phyloP scores from a whole-genome alignment of 441 rosid genomes.

The Brassica hybrid region DNA sequence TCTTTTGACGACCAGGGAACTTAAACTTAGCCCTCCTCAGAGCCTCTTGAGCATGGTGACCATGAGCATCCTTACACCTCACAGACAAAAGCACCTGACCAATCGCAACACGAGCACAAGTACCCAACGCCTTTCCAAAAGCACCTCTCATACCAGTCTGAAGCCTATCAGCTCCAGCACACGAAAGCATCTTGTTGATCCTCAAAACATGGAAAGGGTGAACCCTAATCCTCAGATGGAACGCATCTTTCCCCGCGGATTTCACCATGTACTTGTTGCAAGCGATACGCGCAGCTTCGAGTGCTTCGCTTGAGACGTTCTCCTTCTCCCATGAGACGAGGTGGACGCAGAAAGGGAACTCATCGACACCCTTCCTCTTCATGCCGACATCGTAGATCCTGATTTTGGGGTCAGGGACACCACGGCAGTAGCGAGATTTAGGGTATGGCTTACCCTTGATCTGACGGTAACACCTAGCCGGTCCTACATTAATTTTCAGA shows the following conservation, averaged over 20 bases:
- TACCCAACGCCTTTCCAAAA: slow-evolving; percentile 65
- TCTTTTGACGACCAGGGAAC: slow-evolving; percentile 97
- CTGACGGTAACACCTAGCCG: slow-evolving; percentile 92
- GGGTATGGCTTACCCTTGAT: slow-evolving; percentile 93
- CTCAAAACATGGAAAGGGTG: slow-evolving; percentile 94
- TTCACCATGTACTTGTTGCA: slow-evolving; percentile 95
- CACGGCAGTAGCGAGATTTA: slow-evolving; percentile 81
- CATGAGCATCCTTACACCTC: slow-evolving; percentile 78
- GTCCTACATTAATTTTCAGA: slow-evolving; percentile 53
- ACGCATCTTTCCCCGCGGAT: slow-evolving; percentile 87
- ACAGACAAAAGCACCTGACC: slow-evolving; percentile 92
- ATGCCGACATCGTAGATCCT: slow-evolving; percentile 93
- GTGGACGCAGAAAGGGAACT: slow-evolving; percentile 91
- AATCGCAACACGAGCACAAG: slow-evolving; percentile 66
- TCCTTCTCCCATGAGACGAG: slow-evolving; percentile 95
- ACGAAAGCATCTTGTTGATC: slow-evolving; percentile 96
- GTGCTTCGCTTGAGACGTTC: slow-evolving; percentile 87
- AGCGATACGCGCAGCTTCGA: slow-evolving; percentile 94
- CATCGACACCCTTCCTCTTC: slow-evolving; percentile 93
- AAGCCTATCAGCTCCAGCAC: slow-evolving; percentile 97
- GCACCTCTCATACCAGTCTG: slow-evolving; percentile 87
- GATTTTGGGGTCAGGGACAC: slow-evolving; percentile 92
- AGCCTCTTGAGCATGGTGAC: slow-evolving; percentile 91
- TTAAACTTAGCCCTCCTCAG: slow-evolving; percentile 94
- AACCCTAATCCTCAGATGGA: slow-evolving; percentile 86